phyloP scores from a whole-genome alignment of 176 grass and related monocot genomes.

The maize (Zea mays) region DNA sequence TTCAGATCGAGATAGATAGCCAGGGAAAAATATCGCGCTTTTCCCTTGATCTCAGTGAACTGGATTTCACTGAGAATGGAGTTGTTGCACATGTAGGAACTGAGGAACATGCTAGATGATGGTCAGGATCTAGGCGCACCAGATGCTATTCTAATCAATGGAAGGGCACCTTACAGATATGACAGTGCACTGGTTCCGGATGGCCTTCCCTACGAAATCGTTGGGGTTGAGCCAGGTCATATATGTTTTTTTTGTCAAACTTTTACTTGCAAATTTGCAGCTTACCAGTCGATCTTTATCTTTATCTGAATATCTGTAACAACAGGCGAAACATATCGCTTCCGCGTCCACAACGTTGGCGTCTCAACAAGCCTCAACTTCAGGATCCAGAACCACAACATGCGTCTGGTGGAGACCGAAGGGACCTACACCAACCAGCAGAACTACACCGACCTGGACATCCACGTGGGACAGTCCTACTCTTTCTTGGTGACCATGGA shows the following conservation, averaged over 20 bases:
- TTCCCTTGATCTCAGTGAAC: slow-evolving; percentile 24
- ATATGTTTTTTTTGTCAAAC: too few relatives aligned
- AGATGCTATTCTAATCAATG: slow-evolving; percentile 80
- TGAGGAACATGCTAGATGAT: slow-evolving; percentile 74
- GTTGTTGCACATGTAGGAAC: slow-evolving; percentile 46
- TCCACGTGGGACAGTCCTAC: slow-evolving; percentile 93
- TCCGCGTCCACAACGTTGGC: slow-evolving; percentile 87
- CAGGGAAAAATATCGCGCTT: background rate
- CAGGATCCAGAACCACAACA: slow-evolving; percentile 81
- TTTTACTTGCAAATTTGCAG: too few relatives aligned
- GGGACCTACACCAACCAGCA: slow-evolving; percentile 84
- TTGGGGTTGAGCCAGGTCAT: background rate
- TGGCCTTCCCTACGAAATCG: slow-evolving; percentile 60
- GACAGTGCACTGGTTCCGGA: slow-evolving; percentile 57
- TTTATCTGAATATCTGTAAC: slow-evolving; percentile 11
- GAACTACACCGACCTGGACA: slow-evolving; percentile 81
- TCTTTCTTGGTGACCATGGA: slow-evolving; percentile 89
- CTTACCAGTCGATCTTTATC: too few relatives aligned
- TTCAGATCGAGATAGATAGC: background rate
- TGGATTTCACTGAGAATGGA: background rate
- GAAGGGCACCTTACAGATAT: slow-evolving; percentile 73
- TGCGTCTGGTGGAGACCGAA: slow-evolving; percentile 77
- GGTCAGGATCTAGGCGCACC: slow-evolving; percentile 74
- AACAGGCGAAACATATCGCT: slow-evolving; percentile 85
- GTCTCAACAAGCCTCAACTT: slow-evolving; percentile 86